Evolutionary conservation across 805 yeast genomes (phyloP), one percentile per base, ranked within the genome.

Genomic region (Komagataella ulmi): DNA sequence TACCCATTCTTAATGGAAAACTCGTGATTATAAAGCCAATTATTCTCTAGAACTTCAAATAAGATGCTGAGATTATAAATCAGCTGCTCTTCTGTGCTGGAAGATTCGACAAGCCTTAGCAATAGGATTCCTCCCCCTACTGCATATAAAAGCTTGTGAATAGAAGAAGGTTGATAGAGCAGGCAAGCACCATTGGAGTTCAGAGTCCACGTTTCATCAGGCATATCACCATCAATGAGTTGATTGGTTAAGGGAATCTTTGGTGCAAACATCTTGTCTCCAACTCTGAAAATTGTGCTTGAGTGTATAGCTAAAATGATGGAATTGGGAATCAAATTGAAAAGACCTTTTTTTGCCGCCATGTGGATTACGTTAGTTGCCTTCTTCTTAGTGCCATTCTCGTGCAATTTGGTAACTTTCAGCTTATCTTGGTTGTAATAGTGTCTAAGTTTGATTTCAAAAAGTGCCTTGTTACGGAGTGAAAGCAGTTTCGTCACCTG

Each of bases 1-100:
- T 79, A 85, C 1, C 89, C 89, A 55, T 75, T 76, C 3, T 70
- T 67, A 17, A 73, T 68, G 56, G 81, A 87, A 59, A 83, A 76
- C 54, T 82, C 88, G 49, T 74, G 73, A 24, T 70, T 63, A 50
- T 75, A 65, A 45, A 81, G 67, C 75, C 82, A 72, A 54, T 76
- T 72, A 30, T 67, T 65, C n/a, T 68, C 61, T 8, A 82, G 60
- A 0, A 76, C 48, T 12, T 61, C 59, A 36, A 82, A 69, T 2
- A 82, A 62, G 0, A 77, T 52, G 1, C 66, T 61, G 6, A 81
- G 54, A 0, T 73, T 58, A 5, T 59, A 56, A 10, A 64, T 60
- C 7, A 79, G 56, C 1, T 63, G 58, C 1, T 59, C 59, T 6
- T 66, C 58, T 19, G 71, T 68, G 14, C 60, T 59, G 1, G 80